Evolutionary conservation across 176 grass and related monocot species (phyloP).

Genomic region (Chloris gayana): DNA sequence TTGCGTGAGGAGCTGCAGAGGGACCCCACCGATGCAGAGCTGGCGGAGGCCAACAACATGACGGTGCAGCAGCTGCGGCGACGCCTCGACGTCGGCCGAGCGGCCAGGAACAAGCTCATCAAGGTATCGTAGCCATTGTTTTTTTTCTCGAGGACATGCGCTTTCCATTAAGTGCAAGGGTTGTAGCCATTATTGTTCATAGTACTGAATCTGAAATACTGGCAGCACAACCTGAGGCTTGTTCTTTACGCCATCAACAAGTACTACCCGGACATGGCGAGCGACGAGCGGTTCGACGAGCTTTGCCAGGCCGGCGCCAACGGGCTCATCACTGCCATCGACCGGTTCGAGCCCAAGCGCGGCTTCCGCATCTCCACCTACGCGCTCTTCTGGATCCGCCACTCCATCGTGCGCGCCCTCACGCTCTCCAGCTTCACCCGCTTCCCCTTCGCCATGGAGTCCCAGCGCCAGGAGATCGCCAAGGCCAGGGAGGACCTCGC

Average conservation of each 20-base stretch:
- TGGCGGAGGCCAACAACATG: constrained; percentile 57
- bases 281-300: constrained; percentile 67
- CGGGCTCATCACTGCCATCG: constrained; percentile 77
- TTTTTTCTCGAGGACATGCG: constrained; percentile 18
- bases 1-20: constrained; percentile 51
- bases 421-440: constrained; percentile 83
- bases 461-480: constrained; percentile 61
- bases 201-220: too few relatives aligned
- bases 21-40: constrained; percentile 55
- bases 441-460: constrained; percentile 80
- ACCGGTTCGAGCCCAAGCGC: constrained; percentile 80
- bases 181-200: too few relatives aligned
- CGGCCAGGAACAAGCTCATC: constrained; percentile 78
- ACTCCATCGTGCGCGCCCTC: constrained; percentile 75
- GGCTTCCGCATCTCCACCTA: constrained; percentile 88
- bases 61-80: constrained; percentile 49
- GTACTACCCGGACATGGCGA: constrained; percentile 72
- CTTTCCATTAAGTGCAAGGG: constrained; percentile 54
- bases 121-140: constrained; percentile 62
- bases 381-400: constrained; percentile 88
- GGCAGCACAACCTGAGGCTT: constrained; percentile 86
- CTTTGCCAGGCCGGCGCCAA: constrained; percentile 85
- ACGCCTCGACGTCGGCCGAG: constrained; percentile 52
- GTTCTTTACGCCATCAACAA: constrained; percentile 85
- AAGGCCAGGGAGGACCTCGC: constrained; percentile 62